Evolutionary conservation across 495 filamentous ascomycete genomes (phyloP), one percentile per base, ranked within the genome.

Genomic region (Penicillium silybi): DNA sequence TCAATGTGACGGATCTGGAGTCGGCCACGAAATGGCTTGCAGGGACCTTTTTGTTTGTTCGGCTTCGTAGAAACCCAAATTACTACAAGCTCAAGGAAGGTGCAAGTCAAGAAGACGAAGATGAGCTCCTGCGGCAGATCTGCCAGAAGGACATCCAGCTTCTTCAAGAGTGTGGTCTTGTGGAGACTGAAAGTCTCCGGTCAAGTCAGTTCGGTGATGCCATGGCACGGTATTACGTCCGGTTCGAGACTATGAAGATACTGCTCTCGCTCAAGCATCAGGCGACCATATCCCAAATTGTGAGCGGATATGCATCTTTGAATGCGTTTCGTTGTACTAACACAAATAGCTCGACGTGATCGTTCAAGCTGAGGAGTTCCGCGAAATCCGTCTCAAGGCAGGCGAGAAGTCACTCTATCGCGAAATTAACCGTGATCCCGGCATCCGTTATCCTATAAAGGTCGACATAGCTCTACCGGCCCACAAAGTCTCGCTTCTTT

Each of bases 201-300:
- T 85, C 84, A 25, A 95, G 90, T 2, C 81, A 85, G 46, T 90
- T 87, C 59, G 93, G 93, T 1, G 78, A 89, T 48, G 87, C 89
- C 1, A 98, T 98, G 93, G 89, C 93, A 34, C 85, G 84, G 46
- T 97, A 96, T 63, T 96, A 91, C 72, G 73, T 98, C 2, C 82
- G 84, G n/a, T 95, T 95, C 58, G 79, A 87, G 39, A 96, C 92
- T 0, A 97, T 97, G 91, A 87, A 85, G 58, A 67, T 75, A 2
- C 65, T 97, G 3, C 65, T 96, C 19, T 71, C 72, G 2, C 70
- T 98, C 46, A 77, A 80, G 20, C 64, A 69, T 6, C 79, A 79
- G 17, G 79, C 84, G 1, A 78, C 77, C 5, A 72, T 90, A 19
- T 83, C 84, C 27, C 77, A 89, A 25, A 85, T 95, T 63, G 89